A percentile compares a stretch with the other conserved stretches of the same genome.
Evolutionary conservation across 2,329 filamentous ascomycete genomes (phyloP).

Genomic region (Myriosclerotinia curreyana): DNA sequence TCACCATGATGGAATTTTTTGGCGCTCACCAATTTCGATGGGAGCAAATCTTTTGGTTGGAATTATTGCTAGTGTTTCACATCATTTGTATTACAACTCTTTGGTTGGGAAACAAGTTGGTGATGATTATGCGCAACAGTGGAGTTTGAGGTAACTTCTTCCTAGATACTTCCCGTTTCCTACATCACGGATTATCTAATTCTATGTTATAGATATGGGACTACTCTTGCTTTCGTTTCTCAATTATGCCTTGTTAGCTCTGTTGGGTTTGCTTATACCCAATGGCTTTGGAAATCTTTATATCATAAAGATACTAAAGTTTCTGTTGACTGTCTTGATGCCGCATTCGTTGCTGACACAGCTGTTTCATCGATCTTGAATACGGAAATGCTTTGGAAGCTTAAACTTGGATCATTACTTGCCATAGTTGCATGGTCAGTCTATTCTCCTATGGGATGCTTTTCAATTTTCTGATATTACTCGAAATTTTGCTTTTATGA

Average conservation of each 20-base stretch:
- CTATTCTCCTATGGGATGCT: not conserved
- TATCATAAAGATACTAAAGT: conserved; percentile 22
- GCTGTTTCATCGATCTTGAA: conserved; percentile 22
- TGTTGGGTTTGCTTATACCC: conserved; percentile 25
- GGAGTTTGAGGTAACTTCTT: conserved; percentile 22
- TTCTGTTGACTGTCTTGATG: conserved; percentile 23
- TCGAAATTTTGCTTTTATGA: not conserved
- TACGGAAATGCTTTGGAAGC: conserved; percentile 25
- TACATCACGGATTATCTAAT: not conserved
- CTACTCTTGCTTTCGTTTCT: conserved; percentile 23
- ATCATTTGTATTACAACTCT: conserved; percentile 24
- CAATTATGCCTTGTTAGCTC: conserved; percentile 25
- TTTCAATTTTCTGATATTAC: not conserved
- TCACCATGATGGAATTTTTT: conserved; percentile 23
- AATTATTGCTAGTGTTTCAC: conserved; percentile 21
- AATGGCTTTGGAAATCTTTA: conserved; percentile 27
- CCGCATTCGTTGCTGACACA: conserved; percentile 25
- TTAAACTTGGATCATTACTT: conserved; percentile 24
- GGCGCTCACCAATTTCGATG: conserved; percentile 27
- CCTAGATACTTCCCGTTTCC: not conserved
- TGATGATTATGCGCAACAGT: conserved; percentile 23
- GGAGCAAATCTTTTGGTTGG: conserved; percentile 22
- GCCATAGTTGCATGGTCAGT: conserved; percentile 24
- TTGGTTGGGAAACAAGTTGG: conserved; percentile 24
- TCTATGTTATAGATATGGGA: conserved; percentile 23